Evolutionary conservation across 345 rosid species (phyloP).

Genomic region (Triadica sebifera): DNA sequence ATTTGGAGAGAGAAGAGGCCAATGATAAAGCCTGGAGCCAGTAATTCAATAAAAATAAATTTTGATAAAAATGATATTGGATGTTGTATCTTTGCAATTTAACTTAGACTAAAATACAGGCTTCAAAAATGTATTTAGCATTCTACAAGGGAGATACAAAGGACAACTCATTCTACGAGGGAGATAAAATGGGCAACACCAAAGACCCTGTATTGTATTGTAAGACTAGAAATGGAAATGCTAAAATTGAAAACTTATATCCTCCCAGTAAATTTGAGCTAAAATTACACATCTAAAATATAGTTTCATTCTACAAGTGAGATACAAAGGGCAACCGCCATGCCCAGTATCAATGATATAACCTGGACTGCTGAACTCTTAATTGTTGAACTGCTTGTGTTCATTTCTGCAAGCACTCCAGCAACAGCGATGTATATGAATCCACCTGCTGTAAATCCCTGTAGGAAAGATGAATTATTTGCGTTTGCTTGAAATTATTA

Average conservation of each 20-base stretch:
- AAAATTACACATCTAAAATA: not conserved
- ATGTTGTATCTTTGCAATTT: not conserved
- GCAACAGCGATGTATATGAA: constrained; percentile 93
- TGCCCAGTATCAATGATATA: constrained; percentile 68
- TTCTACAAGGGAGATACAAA: constrained; percentile 1
- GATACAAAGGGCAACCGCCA: constrained; percentile 75
- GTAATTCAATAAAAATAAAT: not conserved
- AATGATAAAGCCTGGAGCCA: not conserved
- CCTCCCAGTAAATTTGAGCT: not conserved
- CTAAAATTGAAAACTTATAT: not conserved
- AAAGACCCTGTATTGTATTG: not conserved
- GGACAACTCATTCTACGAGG: not conserved
- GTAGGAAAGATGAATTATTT: not conserved
- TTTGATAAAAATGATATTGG: not conserved
- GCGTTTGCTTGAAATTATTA: not conserved
- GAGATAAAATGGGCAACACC: not conserved
- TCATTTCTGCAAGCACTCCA: constrained; percentile 93
- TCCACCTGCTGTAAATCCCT: constrained; percentile 98
- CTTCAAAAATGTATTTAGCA: not conserved
- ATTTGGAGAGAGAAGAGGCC: not conserved
- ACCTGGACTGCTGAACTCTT: constrained; percentile 53
- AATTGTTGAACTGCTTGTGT: constrained; percentile 53
- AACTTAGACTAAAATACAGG: not conserved
- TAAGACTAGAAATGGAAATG: not conserved
- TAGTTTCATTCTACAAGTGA: constrained; percentile 68